Evolutionary conservation across 2,329 filamentous ascomycete genomes (phyloP), one percentile per base, ranked within the genome.

Genomic region (Alternaria sp.): DNA sequence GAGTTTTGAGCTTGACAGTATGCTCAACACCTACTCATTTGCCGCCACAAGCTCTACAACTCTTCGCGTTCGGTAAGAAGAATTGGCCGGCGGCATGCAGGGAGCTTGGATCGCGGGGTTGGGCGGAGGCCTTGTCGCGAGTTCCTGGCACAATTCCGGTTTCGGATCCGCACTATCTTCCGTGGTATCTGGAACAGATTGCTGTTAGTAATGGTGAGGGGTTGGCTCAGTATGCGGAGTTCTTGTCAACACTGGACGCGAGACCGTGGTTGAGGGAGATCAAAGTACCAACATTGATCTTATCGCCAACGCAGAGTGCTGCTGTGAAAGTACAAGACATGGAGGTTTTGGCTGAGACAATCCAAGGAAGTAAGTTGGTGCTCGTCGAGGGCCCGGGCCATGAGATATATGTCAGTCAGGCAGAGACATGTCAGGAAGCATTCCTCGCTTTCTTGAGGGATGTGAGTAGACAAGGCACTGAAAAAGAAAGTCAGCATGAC

Each of bases 401-500:
- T 63, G 76, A 79, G 64, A 78, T 78, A n/a, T 78, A 75, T 55
- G 69, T 76, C 6, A 75, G 72, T 2, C 56, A 67, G 28, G 64
- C 74, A 1, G 66, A 71, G 36, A 61, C 59, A 43, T 78, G 70
- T 57, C 75, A 77, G 56, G 42, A 26, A 18, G 53, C 49, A 2
- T 74, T 72, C 12, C 49, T 74, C 0, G 83, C 82, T 0, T 77
- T 87, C 30, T 66, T 75, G 34, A 14, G 43, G 9, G 20, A 26
- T 7, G 7, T 52, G 14, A 11, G 49, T 20, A 26, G 28, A 38
- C 28, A 20, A 5, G 20, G 7, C 22, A 59, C 43, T 34, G 7
- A 20, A 8, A 5, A 36, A 38, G 1, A n/a, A n/a, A 54, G 22
- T 42, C 24, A 55, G 49, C 18, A 7, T n/a, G 20, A 36, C 12